A percentile compares a stretch with the other conserved stretches of the same genome.
These are phyloP conservation scores for Serendipita sp. DNA, from an alignment of 768 basidiomycete species.

Conservation along the genomic window DNA sequence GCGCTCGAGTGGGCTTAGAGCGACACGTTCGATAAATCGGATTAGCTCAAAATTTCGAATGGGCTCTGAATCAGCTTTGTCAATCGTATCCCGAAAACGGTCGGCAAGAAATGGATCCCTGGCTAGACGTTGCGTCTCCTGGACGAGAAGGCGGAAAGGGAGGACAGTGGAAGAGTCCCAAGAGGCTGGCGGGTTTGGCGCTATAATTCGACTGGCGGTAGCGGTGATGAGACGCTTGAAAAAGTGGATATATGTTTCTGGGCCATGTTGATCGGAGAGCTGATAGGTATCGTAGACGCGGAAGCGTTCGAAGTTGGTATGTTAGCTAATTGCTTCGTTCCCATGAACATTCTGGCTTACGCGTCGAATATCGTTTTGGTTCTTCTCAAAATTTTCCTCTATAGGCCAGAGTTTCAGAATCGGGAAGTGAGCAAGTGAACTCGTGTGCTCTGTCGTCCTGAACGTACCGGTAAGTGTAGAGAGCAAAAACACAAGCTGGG, in stretches of 20 bases:
- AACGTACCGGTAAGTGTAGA: conserved; percentile 54
- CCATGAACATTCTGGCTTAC: conserved; percentile 32
- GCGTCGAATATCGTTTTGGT: conserved; percentile 86
- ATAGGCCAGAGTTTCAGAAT: background rate
- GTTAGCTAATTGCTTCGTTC: conserved; percentile 1
- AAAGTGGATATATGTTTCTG: conserved; percentile 95
- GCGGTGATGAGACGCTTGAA: conserved; percentile 89
- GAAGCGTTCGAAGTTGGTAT: background rate
- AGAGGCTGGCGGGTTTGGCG: conserved; percentile 40
- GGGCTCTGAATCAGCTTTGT: conserved; percentile 71
- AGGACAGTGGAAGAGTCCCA: conserved; percentile 64
- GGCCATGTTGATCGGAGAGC: conserved; percentile 93
- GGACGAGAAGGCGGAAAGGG: conserved; percentile 69
- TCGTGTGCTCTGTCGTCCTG: too few relatives aligned
- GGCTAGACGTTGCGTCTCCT: conserved; percentile 77
- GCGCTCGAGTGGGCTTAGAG: conserved; percentile 62
- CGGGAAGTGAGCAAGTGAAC: background rate
- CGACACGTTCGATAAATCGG: conserved; percentile 68
- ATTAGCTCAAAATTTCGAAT: conserved; percentile 72
- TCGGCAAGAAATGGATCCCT: conserved; percentile 82
- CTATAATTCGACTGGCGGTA: conserved; percentile 54
- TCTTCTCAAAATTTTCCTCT: conserved; percentile 92
- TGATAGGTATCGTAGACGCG: conserved; percentile 18
- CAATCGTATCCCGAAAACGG: conserved; percentile 77
- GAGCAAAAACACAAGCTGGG: conserved; percentile 94